These are phyloP conservation scores for Ogataea ramenticola DNA, from an alignment of 805 yeast species.

Conservation along the genomic window DNA sequence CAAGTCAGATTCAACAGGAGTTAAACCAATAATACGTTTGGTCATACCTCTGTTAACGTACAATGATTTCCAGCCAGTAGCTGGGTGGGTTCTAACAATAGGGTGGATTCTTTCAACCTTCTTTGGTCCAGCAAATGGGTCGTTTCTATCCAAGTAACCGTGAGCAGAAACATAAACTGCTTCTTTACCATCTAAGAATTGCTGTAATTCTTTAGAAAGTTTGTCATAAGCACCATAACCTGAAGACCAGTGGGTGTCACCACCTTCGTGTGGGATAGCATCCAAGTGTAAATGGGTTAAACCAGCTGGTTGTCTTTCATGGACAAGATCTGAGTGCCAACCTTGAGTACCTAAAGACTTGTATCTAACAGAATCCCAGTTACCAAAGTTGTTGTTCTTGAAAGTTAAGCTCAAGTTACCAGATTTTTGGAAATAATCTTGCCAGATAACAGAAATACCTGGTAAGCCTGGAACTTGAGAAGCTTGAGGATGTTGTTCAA, in stretches of 20 bases:
- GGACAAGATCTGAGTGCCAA: constrained; percentile 51
- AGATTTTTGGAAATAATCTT: constrained; percentile 23
- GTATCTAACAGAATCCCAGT: constrained; percentile 7
- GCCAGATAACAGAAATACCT: constrained; percentile 37
- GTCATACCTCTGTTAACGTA: constrained; percentile 48
- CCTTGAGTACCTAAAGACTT: constrained; percentile 15
- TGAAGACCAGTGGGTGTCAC: constrained; percentile 51
- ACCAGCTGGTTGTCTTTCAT: constrained; percentile 52
- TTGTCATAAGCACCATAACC: constrained; percentile 55
- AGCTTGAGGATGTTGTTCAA: constrained; percentile 32
- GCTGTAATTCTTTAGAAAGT: constrained; percentile 42
- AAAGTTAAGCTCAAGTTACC: constrained; percentile 15
- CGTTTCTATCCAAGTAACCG: constrained; percentile 29
- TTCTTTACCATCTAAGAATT: constrained; percentile 45
- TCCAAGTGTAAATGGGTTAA: constrained; percentile 47
- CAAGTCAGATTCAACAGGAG: constrained; percentile 41
- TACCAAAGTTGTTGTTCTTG: constrained; percentile 15
- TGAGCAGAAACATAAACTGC: constrained; percentile 38
- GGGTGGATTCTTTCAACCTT: constrained; percentile 53
- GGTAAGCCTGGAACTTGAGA: constrained; percentile 27
- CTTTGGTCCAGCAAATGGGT: constrained; percentile 40
- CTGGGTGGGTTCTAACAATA: constrained; percentile 56
- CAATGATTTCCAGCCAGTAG: constrained; percentile 54
- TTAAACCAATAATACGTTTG: constrained; percentile 43
- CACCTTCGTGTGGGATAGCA: constrained; percentile 42